Evolutionary conservation across 176 grass and related monocot genomes (phyloP), one percentile per base, ranked within the genome.

Genomic region (Pontederia paniculata): DNA sequence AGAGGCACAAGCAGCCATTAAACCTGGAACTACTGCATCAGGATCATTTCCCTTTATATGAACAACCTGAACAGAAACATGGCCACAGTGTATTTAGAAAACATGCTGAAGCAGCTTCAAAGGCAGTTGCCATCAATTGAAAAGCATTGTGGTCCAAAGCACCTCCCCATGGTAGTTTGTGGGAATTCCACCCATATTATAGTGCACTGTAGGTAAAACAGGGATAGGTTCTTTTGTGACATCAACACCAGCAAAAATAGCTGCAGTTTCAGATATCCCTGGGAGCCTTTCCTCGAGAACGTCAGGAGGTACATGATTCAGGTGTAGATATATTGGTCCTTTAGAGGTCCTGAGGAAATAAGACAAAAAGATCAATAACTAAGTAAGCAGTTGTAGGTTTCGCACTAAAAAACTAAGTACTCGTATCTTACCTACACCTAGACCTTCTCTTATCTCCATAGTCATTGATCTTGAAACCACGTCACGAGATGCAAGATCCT

Each of bases 181-280:
- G 49, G 90, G 90, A 75, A 95, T 86, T 21, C 90, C 90, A 56
- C 90, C 90, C 90, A 95, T 95, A 74, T 95, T 95, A 65, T 95
- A 95, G 62, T 95, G 90, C 60, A 89, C 90, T 50, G 90, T 95
- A 28, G 90, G 90, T 55, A 95, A 79, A 79, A 95, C 90, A 44
- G 90, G 90, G 74, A 95, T 95, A 43, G 90, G 90, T 67, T 95
- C 90, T 52, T 95, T 95, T 25, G 90, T 95, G 62, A 95, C 90
- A 13, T 95, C 90, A 60, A 95, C 90, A 56, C 90, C 85, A 60
- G 90, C 62, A 67, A 95, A 95, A 86, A 95, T 89, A 51, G 89
- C 89, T 70, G 89, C 85, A 67, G 89, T 95, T 77, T 95, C 89
- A 60, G 85, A 95, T 70, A 95, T 95, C 60, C 89, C 89, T 66